These are phyloP conservation scores for Colletotrichum musae DNA, from an alignment of 2,329 filamentous ascomycete species.

Conservation along the genomic window DNA sequence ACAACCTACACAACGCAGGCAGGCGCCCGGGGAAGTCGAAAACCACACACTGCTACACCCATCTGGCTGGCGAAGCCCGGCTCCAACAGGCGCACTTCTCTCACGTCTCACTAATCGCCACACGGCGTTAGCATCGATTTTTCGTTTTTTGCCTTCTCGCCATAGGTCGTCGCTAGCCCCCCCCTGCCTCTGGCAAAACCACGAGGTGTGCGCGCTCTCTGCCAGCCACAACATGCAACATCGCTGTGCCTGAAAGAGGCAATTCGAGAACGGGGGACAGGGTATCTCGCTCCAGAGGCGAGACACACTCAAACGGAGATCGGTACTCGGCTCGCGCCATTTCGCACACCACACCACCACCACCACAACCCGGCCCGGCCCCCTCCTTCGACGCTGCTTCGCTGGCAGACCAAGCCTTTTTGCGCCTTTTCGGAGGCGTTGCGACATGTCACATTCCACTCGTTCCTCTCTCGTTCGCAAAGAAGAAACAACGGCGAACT, in stretches of 20 bases:
- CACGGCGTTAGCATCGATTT: conserved; percentile 3
- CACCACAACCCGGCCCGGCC: conserved; percentile 10
- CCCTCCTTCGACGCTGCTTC: conserved; percentile 30
- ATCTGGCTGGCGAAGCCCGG: not conserved
- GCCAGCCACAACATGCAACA: conserved; percentile 19
- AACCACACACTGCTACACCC: not conserved
- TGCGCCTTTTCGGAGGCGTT: conserved; percentile 10
- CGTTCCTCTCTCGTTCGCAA: conserved; percentile 8
- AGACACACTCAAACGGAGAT: conserved; percentile 25
- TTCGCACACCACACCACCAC: conserved; percentile 19
- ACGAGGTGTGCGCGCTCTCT: conserved; percentile 18
- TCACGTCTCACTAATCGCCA: conserved; percentile 30
- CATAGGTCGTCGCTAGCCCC: not conserved
- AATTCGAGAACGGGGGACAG: conserved; percentile 13
- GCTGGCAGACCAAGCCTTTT: conserved; percentile 28
- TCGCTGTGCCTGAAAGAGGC: conserved; percentile 25
- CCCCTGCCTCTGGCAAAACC: conserved; percentile 14
- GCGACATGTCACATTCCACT: conserved; percentile 24
- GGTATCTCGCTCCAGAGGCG: conserved; percentile 10
- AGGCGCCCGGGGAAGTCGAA: too few relatives aligned
- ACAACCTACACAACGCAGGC: too few relatives aligned
- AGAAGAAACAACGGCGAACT: conserved; percentile 10
- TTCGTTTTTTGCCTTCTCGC: not conserved
- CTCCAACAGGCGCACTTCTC: not conserved
- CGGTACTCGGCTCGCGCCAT: conserved; percentile 38